Base-by-base conservation (phyloP, 257 asterid species). In the Forsythia viridissima region DNA sequence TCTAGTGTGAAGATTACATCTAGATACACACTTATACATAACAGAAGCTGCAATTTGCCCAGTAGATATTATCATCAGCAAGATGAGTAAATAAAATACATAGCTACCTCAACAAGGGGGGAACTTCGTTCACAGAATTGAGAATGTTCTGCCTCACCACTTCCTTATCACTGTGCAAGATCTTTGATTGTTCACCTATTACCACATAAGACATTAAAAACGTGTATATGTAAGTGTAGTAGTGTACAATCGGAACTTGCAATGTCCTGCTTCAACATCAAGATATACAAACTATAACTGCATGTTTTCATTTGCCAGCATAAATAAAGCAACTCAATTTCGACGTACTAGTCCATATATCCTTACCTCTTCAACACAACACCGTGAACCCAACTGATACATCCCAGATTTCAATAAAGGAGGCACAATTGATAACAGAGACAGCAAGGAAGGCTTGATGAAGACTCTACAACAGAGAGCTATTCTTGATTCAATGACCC, bases 81-180 rank as follows among this genome's bases (percentile, higher is more conserved):
- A 21, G 20, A 61, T 7, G 37, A 61, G 36, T 21, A 3, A 21
- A 61, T 20, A 20, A 6, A 15, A 18, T 12, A 44, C n/a, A 40
- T 40, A 8, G 16, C 20, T 89, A 93, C 99, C 99, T 93, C 86
- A 93, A 79, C 63, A 93, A 82, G 8, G 90, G 96, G 42, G 99
- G 99, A 74, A 93, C 97, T 84, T 89, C 96, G 12, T 82, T 78
- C 52, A 93, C 73, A 73, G 89, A 93, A 82, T 86, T 89, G 80
- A 96, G 94, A 77, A 96, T 88, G 84, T 89, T 90, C 86, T 92
- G 94, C 78, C 98, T 92, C 85, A 96, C 98, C 77, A 92, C 84
- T 51, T 93, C 99, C 91, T 96, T 96, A 81, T 96, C 98, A 55
- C 83, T 83, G 12, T 91, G 94, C 86, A 87, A 68, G 37, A 96